phyloP scores from a whole-genome alignment of 768 basidiomycete genomes.

The Cystobasidium ongulense region DNA sequence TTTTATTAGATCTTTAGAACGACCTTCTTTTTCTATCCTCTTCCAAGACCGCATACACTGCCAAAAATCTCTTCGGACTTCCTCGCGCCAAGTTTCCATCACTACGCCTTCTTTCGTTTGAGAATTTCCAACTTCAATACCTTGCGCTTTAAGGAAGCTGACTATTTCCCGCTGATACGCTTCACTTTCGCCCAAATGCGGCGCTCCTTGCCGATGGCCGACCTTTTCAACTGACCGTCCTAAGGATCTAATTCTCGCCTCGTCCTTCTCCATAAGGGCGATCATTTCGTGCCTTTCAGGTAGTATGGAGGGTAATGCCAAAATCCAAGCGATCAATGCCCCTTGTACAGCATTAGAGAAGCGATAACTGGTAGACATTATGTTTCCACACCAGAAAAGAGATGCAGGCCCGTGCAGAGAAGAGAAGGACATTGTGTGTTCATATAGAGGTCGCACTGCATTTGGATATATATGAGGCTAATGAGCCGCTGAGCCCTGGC shows the following conservation, averaged over 20 bases:
- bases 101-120: not conserved
- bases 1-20: not conserved
- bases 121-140: constrained; percentile 2
- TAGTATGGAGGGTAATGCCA: constrained; percentile 1
- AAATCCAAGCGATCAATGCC: constrained; percentile 20
- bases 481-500: not conserved
- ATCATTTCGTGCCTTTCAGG: not conserved
- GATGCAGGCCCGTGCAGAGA: constrained; percentile 10
- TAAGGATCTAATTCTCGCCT: not conserved
- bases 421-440: constrained; percentile 17
- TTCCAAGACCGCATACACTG: constrained; percentile 14
- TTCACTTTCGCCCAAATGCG: constrained; percentile 15
- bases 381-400: constrained; percentile 24
- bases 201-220: constrained; percentile 20
- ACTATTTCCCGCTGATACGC: constrained; percentile 12
- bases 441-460: constrained; percentile 13
- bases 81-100: constrained; percentile 20
- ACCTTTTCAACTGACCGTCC: constrained; percentile 2
- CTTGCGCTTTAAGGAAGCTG: not conserved
- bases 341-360: constrained; percentile 26
- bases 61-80: constrained; percentile 26
- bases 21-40: constrained; percentile 24
- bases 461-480: not conserved
- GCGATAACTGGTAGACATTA: constrained; percentile 27
- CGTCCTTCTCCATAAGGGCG: not conserved